Evolutionary conservation across 768 basidiomycete genomes (phyloP), one percentile per base, ranked within the genome.

Genomic region (Tephrocybe rancida): DNA sequence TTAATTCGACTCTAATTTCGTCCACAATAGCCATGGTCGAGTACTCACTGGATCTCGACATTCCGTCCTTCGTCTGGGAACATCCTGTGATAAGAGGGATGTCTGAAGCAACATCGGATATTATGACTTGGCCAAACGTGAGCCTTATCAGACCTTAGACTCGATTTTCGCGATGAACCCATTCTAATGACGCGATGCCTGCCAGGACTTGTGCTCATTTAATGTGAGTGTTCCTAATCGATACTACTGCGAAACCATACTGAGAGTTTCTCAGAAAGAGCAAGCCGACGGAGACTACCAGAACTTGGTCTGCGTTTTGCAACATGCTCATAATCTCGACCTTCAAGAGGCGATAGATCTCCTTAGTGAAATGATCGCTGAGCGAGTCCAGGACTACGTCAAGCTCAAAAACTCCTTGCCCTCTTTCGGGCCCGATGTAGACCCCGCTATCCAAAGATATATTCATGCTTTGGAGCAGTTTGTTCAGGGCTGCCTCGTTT

Each of bases 201-300:
- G n/a, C n/a, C 38, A 54, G 44, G 43, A 52, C 27, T n/a, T 52
- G 9, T 52, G 44, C 14, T 52, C 51, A 10, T 50, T 50, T 21
- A 50, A 43, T 50, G 49, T 50, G 19, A 3, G 25, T 21, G 19
- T 42, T 25, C 2, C 25, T 22, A 19, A 22, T 34, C 50, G 44
- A 5, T 35, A 13, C 11, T 10, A 32, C 27, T 54, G 35, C 49
- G 22, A 48, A 3, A 48, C 2, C 16, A 39, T 42, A 13, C n/a
- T 44, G 14, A 44, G 29, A 11, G n/a, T 34, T 27, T n/a, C 18
- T 7, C 13, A 52, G 67, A 68, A 68, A 63, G 67, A 68, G 39
- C 67, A 68, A 59, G 61, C 64, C 2, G 65, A 66, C 29, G 61
- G 58, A 10, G 67, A 68, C 43, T 63, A 59, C 21, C 65, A 66